Evolutionary conservation across 352 stramenopile species (phyloP).

Genomic region (Globisporangium heterothallicum): DNA sequence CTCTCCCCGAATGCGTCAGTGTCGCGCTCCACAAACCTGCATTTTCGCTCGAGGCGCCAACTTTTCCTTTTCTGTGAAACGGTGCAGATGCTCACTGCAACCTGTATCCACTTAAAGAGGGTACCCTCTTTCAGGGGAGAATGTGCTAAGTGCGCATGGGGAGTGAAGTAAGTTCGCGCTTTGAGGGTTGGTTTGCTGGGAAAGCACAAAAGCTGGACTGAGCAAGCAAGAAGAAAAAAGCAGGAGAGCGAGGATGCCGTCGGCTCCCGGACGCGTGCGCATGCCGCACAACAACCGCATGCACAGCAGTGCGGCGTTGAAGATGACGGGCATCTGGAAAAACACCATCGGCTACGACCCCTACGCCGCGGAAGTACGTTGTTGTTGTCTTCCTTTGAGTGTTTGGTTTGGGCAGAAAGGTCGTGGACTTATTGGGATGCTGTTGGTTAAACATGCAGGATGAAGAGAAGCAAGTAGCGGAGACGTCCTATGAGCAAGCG

Average conservation of each 20-base stretch:
- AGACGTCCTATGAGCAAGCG: conserved; percentile 84
- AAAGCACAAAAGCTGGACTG: too few relatives aligned
- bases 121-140: too few relatives aligned
- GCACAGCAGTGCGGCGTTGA: conserved; percentile 89
- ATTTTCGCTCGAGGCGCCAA: too few relatives aligned
- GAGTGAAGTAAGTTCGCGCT: too few relatives aligned
- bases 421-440: not conserved
- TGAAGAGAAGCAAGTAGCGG: conserved; percentile 51
- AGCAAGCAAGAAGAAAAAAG: too few relatives aligned
- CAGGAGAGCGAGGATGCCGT: conserved; percentile 80
- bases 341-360: conserved; percentile 97
- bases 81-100: too few relatives aligned
- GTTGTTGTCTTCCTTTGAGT: not conserved
- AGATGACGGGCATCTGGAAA: conserved; percentile 96
- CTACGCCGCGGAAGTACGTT: conserved; percentile 66
- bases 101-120: too few relatives aligned
- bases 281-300: conserved; percentile 98
- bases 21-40: too few relatives aligned
- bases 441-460: conserved; percentile 20
- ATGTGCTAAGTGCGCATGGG: too few relatives aligned
- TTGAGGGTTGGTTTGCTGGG: too few relatives aligned
- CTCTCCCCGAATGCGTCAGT: too few relatives aligned
- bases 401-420: not conserved
- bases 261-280: conserved; percentile 81
- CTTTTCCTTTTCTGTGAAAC: too few relatives aligned